Conservation (phyloP, 2,329 filamentous ascomycete genomes). For the Mycosphaerelloides madeirae region DNA sequence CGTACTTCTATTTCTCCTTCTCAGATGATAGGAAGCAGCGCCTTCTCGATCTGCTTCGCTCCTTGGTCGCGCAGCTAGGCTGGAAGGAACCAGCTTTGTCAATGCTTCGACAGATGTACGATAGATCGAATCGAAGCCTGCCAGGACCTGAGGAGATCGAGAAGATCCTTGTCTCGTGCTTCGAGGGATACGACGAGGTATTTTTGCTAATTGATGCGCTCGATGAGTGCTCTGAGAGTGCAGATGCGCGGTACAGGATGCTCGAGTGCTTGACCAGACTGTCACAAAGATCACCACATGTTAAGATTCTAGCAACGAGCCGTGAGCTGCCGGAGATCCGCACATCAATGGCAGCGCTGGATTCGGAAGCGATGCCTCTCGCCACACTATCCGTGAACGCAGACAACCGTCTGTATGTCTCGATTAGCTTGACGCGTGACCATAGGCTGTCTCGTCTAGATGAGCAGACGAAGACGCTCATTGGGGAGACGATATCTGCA, state of each 20-base stretch:
- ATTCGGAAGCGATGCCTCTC: constrained; percentile 6
- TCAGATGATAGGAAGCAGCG: too few relatives aligned
- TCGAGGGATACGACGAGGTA: too few relatives aligned
- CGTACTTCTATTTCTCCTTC: too few relatives aligned
- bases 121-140: too few relatives aligned
- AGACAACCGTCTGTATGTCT: constrained; percentile 17
- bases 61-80: too few relatives aligned
- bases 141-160: too few relatives aligned
- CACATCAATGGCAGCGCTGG: constrained; percentile 9
- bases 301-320: constrained; percentile 21
- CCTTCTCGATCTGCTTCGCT: too few relatives aligned
- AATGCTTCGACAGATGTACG: constrained; percentile 15
- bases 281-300: constrained; percentile 6
- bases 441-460: constrained; percentile 9
- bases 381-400: constrained; percentile 7
- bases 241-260: constrained; percentile 13
- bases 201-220: too few relatives aligned
- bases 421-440: constrained; percentile 13
- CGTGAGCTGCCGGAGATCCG: constrained; percentile 19
- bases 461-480: constrained; percentile 8
- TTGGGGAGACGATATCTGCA: constrained; percentile 16
- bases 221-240: constrained; percentile 30
- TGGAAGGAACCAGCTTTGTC: too few relatives aligned
- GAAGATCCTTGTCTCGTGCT: too few relatives aligned
- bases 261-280: constrained; percentile 12